Evolutionary conservation across 257 asterid species (phyloP).

Genomic region (Primulina tabacum): DNA sequence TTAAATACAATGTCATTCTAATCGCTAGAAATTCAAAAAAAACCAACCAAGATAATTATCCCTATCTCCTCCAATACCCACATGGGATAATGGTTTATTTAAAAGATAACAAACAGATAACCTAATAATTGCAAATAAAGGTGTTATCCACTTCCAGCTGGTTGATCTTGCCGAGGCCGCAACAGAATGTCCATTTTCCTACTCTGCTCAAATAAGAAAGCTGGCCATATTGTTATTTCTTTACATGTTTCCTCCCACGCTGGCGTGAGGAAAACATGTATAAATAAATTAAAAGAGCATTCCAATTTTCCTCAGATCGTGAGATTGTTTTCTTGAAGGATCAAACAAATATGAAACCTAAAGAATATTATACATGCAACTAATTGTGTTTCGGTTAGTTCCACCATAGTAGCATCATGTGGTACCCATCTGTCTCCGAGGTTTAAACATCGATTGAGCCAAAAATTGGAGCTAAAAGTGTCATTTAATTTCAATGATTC

Average conservation of each 20-base stretch:
- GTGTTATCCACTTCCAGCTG: no score
- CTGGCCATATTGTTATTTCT: no score
- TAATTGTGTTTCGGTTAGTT: background rate
- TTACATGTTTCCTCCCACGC: background rate
- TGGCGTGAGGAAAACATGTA: background rate
- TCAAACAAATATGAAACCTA: background rate
- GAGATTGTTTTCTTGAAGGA: background rate
- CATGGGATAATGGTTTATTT: no score
- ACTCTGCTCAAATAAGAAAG: background rate
- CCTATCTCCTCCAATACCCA: no score
- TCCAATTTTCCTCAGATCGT: background rate
- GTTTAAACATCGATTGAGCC: background rate
- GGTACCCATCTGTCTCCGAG: background rate
- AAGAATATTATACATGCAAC: background rate
- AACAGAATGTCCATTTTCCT: background rate
- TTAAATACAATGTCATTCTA: no score
- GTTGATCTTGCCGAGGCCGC: no score
- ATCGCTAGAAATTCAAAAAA: no score
- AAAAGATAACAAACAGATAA: no score
- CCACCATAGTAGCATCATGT: background rate
- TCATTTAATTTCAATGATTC: background rate
- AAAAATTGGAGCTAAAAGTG: background rate
- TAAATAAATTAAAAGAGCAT: background rate
- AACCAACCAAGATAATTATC: no score
- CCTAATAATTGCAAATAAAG: no score